These are phyloP conservation scores for Ogataea thermomethanolica DNA, from an alignment of 805 yeast genomes.

Conservation along the genomic window DNA sequence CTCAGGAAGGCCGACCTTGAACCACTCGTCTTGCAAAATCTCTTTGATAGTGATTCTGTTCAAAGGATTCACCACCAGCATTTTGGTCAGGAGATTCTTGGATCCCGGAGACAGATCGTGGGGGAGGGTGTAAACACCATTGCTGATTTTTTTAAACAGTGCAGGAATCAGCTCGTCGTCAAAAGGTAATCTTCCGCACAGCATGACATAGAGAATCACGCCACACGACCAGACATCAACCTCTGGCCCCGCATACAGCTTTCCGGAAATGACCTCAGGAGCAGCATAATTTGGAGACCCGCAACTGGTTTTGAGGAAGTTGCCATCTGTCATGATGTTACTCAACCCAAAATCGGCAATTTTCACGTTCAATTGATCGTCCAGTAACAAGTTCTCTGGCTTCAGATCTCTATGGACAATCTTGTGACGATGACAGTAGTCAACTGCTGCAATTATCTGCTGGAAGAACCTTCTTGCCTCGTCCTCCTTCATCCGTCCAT, in stretches of 20 bases:
- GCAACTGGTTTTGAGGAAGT: slow-evolving; percentile 89
- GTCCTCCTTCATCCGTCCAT: slow-evolving; percentile 87
- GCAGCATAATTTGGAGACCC: slow-evolving; percentile 98
- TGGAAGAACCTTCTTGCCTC: slow-evolving; percentile 94
- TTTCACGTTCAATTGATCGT: slow-evolving; percentile 86
- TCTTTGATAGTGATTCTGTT: slow-evolving; percentile 91
- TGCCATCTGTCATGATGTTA: slow-evolving; percentile 96
- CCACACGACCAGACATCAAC: slow-evolving; percentile 99
- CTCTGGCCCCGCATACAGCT: slow-evolving; percentile 95
- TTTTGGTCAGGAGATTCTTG: slow-evolving; percentile 71
- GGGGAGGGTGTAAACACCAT: slow-evolving; percentile 90
- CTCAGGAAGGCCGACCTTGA: slow-evolving; percentile 73
- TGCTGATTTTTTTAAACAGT: slow-evolving; percentile 83
- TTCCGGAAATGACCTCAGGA: slow-evolving; percentile 93
- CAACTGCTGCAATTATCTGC: slow-evolving; percentile 94
- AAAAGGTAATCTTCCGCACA: slow-evolving; percentile 92
- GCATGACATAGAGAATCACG: slow-evolving; percentile 90
- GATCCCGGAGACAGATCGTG: slow-evolving; percentile 85
- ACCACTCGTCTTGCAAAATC: slow-evolving; percentile 94
- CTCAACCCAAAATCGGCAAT: slow-evolving; percentile 95
- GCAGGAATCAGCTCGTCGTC: slow-evolving; percentile 97
- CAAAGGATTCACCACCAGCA: slow-evolving; percentile 93
- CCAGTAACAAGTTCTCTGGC: slow-evolving; percentile 88
- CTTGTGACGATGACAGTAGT: slow-evolving; percentile 93
- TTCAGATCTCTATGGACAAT: slow-evolving; percentile 95